Evolutionary conservation across 1,139 yeast species (phyloP).

Genomic region (Spathaspora jeffriesii): DNA sequence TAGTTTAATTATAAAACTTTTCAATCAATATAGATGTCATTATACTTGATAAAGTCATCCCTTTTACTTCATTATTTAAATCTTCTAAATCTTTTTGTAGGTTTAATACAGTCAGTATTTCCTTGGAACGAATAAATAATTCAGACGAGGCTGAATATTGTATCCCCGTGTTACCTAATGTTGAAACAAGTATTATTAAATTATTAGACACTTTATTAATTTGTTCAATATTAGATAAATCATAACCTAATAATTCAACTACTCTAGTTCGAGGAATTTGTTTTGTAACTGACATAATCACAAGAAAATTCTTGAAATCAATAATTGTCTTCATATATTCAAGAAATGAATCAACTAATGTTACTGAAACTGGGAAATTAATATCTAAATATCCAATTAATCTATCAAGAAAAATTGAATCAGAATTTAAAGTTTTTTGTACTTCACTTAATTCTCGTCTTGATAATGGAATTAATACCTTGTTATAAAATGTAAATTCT

Average conservation of each 20-base stretch:
- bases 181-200: constrained; percentile 23
- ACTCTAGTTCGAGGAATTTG: constrained; percentile 23
- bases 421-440: constrained; percentile 12
- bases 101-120: background rate
- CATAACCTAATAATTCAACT: constrained; percentile 27
- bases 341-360: constrained; percentile 16
- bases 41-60: constrained; percentile 29
- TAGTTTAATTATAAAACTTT: constrained; percentile 18
- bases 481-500: constrained; percentile 18
- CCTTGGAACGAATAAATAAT: background rate
- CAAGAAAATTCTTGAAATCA: constrained; percentile 29
- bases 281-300: constrained; percentile 25
- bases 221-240: constrained; percentile 8
- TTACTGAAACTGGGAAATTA: constrained; percentile 21
- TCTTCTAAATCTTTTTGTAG: constrained; percentile 18
- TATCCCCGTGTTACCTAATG: constrained; percentile 29
- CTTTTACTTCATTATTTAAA: constrained; percentile 21
- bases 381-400: constrained; percentile 20
- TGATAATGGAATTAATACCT: constrained; percentile 19
- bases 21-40: constrained; percentile 27
- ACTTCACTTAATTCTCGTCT: constrained; percentile 16
- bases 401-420: constrained; percentile 9
- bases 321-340: constrained; percentile 23
- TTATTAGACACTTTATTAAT: constrained; percentile 16
- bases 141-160: constrained; percentile 20